A percentile compares a stretch with the other conserved stretches of the same genome.
phyloP scores from a whole-genome alignment of 108 stramenopile genomes.

The Nannochloropsis granulata region DNA sequence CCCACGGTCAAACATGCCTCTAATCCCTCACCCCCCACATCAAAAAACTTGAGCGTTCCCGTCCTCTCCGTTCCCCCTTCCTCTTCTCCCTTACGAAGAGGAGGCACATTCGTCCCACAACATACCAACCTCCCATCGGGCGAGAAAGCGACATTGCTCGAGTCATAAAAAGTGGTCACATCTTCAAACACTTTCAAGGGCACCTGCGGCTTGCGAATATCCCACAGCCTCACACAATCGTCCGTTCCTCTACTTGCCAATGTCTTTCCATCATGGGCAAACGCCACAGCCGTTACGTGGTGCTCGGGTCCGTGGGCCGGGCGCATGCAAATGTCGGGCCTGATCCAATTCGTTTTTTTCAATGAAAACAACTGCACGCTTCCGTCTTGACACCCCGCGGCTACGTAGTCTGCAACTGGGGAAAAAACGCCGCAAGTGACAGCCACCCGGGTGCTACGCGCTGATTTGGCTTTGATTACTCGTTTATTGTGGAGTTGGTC shows the following conservation, averaged over 20 bases:
- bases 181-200: background rate
- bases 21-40: constrained; percentile 3
- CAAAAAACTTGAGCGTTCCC: constrained; percentile 13
- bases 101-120: constrained; percentile 16
- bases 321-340: background rate
- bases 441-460: constrained; percentile 3
- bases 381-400: constrained; percentile 22
- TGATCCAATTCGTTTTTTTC: background rate
- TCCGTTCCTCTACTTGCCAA: constrained; percentile 21
- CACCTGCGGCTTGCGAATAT: constrained; percentile 20
- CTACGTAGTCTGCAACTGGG: constrained; percentile 11
- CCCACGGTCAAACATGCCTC: constrained; percentile 1
- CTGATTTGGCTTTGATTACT: constrained; percentile 15
- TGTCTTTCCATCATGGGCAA: constrained; percentile 19
- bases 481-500: constrained; percentile 35
- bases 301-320: background rate
- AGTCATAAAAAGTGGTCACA: constrained; percentile 15
- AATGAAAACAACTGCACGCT: constrained; percentile 4
- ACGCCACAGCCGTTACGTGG: constrained; percentile 9
- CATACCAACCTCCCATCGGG: constrained; percentile 23
- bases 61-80: background rate
- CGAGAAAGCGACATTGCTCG: constrained; percentile 32
- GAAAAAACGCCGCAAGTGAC: constrained; percentile 11
- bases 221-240: constrained; percentile 35
- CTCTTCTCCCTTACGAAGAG: background rate